phyloP scores from a whole-genome alignment of 257 asterid species.

The Solanum rostratum region DNA sequence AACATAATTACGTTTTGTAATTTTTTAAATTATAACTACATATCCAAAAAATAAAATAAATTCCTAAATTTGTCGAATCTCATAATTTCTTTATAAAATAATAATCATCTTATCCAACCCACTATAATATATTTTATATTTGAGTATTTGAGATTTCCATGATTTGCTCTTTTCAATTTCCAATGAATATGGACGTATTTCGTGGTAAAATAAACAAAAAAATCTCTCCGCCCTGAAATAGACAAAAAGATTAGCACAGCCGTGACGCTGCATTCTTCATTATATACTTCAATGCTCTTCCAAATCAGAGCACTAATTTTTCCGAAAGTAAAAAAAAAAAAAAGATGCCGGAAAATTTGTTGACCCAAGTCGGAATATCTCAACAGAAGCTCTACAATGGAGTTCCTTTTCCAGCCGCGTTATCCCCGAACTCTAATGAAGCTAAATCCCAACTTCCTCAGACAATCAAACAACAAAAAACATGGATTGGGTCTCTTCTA shows the following conservation, averaged over 20 bases:
- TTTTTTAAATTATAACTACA: background rate
- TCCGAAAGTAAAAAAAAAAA: background rate
- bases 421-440: slow-evolving; percentile 27
- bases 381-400: slow-evolving; percentile 44
- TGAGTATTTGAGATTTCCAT: background rate
- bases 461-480: slow-evolving; percentile 35
- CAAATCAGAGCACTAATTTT: background rate
- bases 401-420: slow-evolving; percentile 44
- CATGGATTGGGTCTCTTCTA: slow-evolving; percentile 48
- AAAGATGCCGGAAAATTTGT: slow-evolving; percentile 31
- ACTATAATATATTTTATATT: too few species aligned
- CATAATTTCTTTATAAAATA: too few species aligned
- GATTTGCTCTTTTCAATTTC: background rate
- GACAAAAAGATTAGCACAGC: background rate
- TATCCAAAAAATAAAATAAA: background rate
- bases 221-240: background rate
- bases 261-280: background rate
- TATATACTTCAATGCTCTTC: background rate
- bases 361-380: slow-evolving; percentile 38
- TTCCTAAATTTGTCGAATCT: background rate
- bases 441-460: slow-evolving; percentile 7
- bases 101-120: background rate
- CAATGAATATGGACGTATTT: background rate
- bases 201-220: background rate
- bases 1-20: background rate